Percentiles rank a stretch among this genome's conserved stretches.
These are phyloP conservation scores for Chenopodium berlandieri DNA, from an alignment of 148 eudicot genomes.

Conservation along the genomic window DNA sequence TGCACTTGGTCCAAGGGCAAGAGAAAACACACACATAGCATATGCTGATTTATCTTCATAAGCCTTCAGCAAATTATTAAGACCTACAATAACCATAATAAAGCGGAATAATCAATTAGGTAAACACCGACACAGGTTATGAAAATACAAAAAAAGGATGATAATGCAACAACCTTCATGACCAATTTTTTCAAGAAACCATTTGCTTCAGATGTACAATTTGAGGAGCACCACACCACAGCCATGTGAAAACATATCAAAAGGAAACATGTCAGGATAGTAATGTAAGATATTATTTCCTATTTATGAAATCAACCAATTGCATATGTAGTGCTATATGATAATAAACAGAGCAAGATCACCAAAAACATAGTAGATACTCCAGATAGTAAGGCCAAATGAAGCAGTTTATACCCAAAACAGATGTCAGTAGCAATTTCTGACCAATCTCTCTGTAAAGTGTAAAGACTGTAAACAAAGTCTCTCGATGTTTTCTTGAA, in stretches of 20 bases:
- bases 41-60: conserved; percentile 95
- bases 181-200: conserved; percentile 94
- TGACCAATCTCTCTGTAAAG: neutral
- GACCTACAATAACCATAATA: conserved; percentile 41
- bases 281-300: neutral
- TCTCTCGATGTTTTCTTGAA: neutral
- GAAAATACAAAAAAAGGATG: conserved; percentile 1
- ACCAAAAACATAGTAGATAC: neutral
- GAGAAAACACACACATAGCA: conserved; percentile 86
- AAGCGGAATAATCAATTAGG: neutral
- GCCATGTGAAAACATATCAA: conserved; percentile 9
- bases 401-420: neutral
- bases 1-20: conserved; percentile 71
- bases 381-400: neutral
- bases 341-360: neutral
- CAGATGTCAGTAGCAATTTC: neutral
- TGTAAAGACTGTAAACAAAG: neutral
- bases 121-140: neutral
- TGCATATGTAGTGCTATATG: too few species aligned
- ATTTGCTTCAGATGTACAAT: conserved; percentile 61
- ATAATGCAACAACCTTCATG: conserved; percentile 58
- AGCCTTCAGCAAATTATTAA: conserved; percentile 78
- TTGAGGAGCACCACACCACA: conserved; percentile 17
- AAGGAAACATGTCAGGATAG: conserved; percentile 19
- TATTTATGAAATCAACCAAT: neutral